These are phyloP conservation scores for Solanum chiquidenum DNA, from an alignment of 257 asterid genomes.

Conservation along the genomic window DNA sequence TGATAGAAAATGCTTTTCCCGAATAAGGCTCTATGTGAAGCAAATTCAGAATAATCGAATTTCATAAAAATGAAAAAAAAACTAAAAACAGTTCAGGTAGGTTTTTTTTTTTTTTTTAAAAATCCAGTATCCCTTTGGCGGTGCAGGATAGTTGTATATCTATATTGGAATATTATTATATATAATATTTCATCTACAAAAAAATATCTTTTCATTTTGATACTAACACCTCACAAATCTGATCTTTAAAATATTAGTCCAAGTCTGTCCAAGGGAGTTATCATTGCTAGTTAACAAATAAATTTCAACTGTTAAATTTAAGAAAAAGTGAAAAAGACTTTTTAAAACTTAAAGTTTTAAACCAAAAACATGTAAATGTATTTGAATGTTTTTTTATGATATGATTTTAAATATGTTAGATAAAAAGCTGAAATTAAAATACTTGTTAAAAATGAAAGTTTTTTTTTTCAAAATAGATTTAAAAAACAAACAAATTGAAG, in stretches of 20 bases:
- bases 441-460: not conserved
- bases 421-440: not conserved
- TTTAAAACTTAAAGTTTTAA: not conserved
- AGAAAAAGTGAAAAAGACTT: too few relatives aligned
- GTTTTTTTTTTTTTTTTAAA: not conserved
- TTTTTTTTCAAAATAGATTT: not conserved
- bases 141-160: not conserved
- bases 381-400: not conserved
- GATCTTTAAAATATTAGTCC: not conserved
- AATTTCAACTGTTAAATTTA: not conserved
- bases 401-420: not conserved
- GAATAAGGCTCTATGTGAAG: not conserved
- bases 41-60: too few relatives aligned
- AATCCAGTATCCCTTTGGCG: not conserved
- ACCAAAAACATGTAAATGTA: not conserved
- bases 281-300: not conserved
- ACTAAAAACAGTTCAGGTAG: not conserved
- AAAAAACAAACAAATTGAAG: not conserved
- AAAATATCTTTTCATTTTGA: not conserved
- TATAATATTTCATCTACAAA: not conserved
- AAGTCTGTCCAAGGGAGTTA: not conserved
- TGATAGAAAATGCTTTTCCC: fast-evolving
- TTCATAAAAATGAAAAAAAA: not conserved
- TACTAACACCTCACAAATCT: not conserved
- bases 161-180: not conserved